Conservation (phyloP, 1,284 basidiomycete genomes). For the Sporisorium sorghi region DNA sequence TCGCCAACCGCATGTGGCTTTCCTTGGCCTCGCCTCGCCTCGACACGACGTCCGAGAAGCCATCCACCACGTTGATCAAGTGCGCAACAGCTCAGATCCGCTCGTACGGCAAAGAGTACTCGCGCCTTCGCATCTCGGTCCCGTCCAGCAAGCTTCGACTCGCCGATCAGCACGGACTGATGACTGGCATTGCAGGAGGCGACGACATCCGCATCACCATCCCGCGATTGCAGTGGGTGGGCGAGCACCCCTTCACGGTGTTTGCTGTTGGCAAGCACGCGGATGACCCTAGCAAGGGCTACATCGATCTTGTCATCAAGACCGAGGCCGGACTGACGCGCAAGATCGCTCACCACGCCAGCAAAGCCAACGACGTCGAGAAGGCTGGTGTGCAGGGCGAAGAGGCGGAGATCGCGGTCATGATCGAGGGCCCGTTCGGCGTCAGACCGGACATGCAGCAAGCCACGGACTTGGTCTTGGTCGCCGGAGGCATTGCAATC, state of each 20-base stretch:
- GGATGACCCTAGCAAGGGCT: conserved; percentile 20
- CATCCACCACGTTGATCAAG: conserved; percentile 3
- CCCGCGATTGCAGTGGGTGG: conserved; percentile 45
- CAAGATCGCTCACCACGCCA: conserved; percentile 16
- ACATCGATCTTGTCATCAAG: conserved; percentile 43
- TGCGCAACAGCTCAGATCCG: conserved; percentile 19
- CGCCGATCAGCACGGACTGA: conserved; percentile 4
- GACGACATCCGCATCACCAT: conserved; percentile 50
- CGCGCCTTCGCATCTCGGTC: conserved; percentile 36
- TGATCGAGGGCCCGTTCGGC: conserved; percentile 57
- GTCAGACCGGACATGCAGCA: conserved; percentile 13
- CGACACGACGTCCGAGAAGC: background rate
- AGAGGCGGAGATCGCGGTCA: conserved; percentile 12
- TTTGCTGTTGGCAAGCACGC: conserved; percentile 15
- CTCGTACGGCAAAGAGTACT: conserved; percentile 14
- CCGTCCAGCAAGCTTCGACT: conserved; percentile 30
- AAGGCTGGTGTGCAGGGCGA: background rate
- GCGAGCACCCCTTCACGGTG: conserved; percentile 58
- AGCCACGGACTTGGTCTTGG: conserved; percentile 26
- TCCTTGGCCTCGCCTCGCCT: conserved; percentile 26
- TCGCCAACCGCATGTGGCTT: conserved; percentile 23
- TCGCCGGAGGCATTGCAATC: conserved; percentile 55
- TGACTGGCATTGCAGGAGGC: conserved; percentile 32
- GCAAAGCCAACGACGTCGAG: conserved; percentile 24
- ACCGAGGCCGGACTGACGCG: conserved; percentile 46